A percentile compares a stretch with the other conserved stretches of the same genome.
Evolutionary conservation across 495 filamentous ascomycete genomes (phyloP).

Genomic region (Pseudotulostoma volvatum): DNA sequence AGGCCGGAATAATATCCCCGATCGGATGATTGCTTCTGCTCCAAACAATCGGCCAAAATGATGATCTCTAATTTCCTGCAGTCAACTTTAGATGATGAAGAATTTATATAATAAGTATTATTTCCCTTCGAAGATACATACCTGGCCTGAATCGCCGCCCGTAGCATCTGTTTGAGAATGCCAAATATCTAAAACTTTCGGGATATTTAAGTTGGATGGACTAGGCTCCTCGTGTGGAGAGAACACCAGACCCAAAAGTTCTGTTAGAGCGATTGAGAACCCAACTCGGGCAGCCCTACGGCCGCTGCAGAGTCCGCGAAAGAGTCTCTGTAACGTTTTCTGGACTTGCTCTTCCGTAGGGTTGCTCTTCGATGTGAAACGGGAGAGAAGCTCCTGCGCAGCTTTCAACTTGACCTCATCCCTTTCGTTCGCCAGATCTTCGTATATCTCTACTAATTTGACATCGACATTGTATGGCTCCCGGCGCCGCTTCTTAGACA

Average conservation of each 20-base stretch:
- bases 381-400: slow-evolving; percentile 27
- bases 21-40: slow-evolving; percentile 66
- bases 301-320: slow-evolving; percentile 78
- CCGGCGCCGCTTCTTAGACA: slow-evolving; percentile 30
- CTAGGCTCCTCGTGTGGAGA: slow-evolving; percentile 4
- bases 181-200: slow-evolving; percentile 45
- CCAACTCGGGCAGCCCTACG: slow-evolving; percentile 78
- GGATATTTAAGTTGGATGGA: slow-evolving; percentile 23
- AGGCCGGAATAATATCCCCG: slow-evolving; percentile 48
- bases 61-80: slow-evolving; percentile 69
- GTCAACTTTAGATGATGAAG: slow-evolving; percentile 1
- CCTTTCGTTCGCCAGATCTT: slow-evolving; percentile 37
- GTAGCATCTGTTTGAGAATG: slow-evolving; percentile 47
- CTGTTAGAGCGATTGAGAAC: slow-evolving; percentile 80
- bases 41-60: slow-evolving; percentile 77
- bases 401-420: slow-evolving; percentile 35
- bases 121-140: too few species aligned
- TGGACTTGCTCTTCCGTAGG: slow-evolving; percentile 25
- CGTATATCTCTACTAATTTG: slow-evolving; percentile 38
- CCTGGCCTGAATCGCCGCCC: slow-evolving; percentile 48
- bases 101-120: slow-evolving; percentile 1
- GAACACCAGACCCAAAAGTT: slow-evolving; percentile 50
- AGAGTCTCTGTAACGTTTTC: slow-evolving; percentile 43
- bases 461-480: slow-evolving; percentile 30
- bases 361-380: slow-evolving; percentile 28